Conservation (phyloP, 805 yeast genomes). For the Saccharomycopsis sp. region DNA sequence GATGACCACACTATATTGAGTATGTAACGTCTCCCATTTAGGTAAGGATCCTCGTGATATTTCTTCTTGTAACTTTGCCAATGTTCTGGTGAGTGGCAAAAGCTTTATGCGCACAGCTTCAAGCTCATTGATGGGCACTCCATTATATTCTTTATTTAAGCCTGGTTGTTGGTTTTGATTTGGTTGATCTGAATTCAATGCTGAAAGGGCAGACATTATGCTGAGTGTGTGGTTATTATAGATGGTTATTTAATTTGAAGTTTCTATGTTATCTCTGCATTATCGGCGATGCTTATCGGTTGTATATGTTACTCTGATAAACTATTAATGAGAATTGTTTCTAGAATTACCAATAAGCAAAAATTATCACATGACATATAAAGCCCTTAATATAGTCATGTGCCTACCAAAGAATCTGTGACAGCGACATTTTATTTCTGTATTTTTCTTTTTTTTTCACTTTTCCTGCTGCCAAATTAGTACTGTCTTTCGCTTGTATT, state of each 20-base stretch:
- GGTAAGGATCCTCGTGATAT: conserved; percentile 34
- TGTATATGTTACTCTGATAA: too few relatives aligned
- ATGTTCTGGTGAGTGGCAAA: conserved; percentile 44
- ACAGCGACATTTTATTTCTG: background rate
- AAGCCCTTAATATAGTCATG: background rate
- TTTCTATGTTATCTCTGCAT: too few relatives aligned
- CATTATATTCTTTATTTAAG: conserved; percentile 29
- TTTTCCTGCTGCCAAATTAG: background rate
- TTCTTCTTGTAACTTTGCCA: conserved; percentile 49
- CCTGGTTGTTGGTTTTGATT: background rate
- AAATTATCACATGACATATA: too few relatives aligned
- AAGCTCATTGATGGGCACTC: conserved; percentile 54
- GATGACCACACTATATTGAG: conserved; percentile 74
- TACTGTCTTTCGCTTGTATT: background rate
- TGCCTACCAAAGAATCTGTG: background rate
- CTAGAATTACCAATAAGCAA: too few relatives aligned
- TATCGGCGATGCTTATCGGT: too few relatives aligned
- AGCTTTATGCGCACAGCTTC: conserved; percentile 50
- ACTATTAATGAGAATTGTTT: too few relatives aligned
- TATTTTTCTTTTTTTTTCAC: background rate
- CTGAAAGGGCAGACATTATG: too few relatives aligned
- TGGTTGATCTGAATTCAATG: too few relatives aligned
- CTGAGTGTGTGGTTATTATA: too few relatives aligned
- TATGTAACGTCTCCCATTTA: conserved; percentile 63
- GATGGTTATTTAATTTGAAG: too few relatives aligned